Conservation (phyloP, 2,329 filamentous ascomycete genomes). For the Trichophyton rubrum region DNA sequence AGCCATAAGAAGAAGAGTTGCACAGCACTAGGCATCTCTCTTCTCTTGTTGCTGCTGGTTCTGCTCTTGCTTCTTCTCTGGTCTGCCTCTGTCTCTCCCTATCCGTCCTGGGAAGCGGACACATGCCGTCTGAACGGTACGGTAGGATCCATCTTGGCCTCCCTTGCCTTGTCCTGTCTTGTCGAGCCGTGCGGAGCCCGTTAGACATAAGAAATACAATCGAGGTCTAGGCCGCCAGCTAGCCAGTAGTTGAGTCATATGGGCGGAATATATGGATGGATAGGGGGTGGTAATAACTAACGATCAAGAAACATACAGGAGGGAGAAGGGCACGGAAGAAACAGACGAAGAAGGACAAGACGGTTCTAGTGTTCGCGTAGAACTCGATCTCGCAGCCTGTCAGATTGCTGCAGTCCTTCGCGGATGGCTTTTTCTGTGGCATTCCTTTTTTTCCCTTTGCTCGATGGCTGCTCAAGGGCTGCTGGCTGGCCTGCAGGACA, state of each 20-base stretch:
- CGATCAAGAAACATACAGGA: background rate
- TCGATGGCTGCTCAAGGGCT: background rate
- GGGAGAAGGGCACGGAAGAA: background rate
- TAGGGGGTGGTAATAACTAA: background rate
- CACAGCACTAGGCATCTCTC: background rate
- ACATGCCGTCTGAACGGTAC: background rate
- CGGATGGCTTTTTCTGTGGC: background rate
- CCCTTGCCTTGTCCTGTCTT: background rate
- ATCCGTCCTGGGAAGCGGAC: background rate
- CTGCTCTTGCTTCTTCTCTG: background rate
- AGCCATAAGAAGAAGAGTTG: background rate
- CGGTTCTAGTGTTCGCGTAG: conserved; percentile 1
- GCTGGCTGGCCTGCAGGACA: background rate
- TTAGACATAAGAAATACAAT: background rate
- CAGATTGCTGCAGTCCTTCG: background rate
- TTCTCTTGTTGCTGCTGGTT: background rate
- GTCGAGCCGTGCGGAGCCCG: background rate
- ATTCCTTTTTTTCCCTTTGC: background rate
- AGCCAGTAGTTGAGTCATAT: no score
- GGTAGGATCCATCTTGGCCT: background rate
- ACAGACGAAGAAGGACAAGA: background rate
- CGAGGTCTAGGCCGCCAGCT: no score
- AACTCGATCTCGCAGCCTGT: conserved; percentile 3
- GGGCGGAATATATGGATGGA: background rate
- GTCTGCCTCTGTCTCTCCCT: background rate